Percentiles rank a stretch among this genome's conserved stretches.
These are phyloP conservation scores for Cladorrhinum samala DNA, from an alignment of 495 filamentous ascomycete species.

Conservation along the genomic window DNA sequence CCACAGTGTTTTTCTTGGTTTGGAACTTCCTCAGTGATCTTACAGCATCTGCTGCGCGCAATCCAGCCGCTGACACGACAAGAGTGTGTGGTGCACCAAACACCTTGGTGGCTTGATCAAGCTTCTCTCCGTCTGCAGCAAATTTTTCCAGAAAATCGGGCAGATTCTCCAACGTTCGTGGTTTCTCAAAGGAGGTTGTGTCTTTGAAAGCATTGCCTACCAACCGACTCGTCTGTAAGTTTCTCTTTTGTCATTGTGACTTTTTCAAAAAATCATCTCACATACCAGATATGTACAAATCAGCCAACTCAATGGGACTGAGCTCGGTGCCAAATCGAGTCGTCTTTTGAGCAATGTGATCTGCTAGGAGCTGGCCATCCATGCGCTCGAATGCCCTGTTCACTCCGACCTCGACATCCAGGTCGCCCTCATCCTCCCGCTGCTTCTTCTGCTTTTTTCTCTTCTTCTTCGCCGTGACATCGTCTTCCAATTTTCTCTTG, in stretches of 20 bases:
- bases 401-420: slow-evolving; percentile 58
- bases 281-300: slow-evolving; percentile 74
- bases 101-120: slow-evolving; percentile 57
- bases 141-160: slow-evolving; percentile 69
- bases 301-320: slow-evolving; percentile 74
- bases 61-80: slow-evolving; percentile 68
- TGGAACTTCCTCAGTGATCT: slow-evolving; percentile 73
- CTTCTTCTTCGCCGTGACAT: slow-evolving; percentile 32
- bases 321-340: slow-evolving; percentile 71
- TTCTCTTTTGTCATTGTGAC: neutral
- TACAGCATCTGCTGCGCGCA: slow-evolving; percentile 74
- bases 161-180: slow-evolving; percentile 60
- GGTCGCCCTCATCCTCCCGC: slow-evolving; percentile 50
- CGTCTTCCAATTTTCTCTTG: slow-evolving; percentile 34
- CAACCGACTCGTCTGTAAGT: neutral
- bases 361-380: slow-evolving; percentile 75
- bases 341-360: slow-evolving; percentile 75
- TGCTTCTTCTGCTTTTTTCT: slow-evolving; percentile 53
- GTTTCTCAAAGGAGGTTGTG: slow-evolving; percentile 62
- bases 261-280: neutral
- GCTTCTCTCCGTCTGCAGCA: slow-evolving; percentile 45
- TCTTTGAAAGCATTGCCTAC: slow-evolving; percentile 48
- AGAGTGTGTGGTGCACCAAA: slow-evolving; percentile 82
- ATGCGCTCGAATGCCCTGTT: slow-evolving; percentile 76
- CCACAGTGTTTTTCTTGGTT: slow-evolving; percentile 66